Base-by-base conservation (phyloP, 1,284 basidiomycete species). In the Ustilago lituana region DNA sequence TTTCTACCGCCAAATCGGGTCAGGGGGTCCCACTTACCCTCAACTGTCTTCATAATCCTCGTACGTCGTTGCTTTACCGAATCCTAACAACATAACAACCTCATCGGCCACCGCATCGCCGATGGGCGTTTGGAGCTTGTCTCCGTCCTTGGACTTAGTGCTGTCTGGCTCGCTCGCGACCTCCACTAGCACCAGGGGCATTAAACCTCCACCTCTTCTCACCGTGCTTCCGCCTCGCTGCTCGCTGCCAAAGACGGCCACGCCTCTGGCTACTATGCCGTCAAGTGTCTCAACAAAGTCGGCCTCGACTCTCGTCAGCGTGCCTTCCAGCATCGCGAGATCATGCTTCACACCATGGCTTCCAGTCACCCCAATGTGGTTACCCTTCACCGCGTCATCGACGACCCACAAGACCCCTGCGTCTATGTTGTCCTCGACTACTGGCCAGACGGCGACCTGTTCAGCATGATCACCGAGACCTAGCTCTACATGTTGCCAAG, bases 91-190 rank as follows among this genome's bases (percentile, higher is more conserved):
- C 74, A 78, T 57, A 74, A 71, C 53, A 83, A 84, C 73, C 76
- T 84, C 38, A 74, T 84, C 47, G 84, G 84, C 27, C 77, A 81
- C 54, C 65, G 71, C 41, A 82, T 84, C 58, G 83, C 83, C 62
- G 78, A 83, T 51, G 81, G 79, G 19, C 73, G 82, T 4, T 88
- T 97, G 64, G 89, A 94, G 84, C 90, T 97, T 76, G 88, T 93
- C 76, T 89, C 92, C 77, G 88, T 95, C 53, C 88, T 98, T 52
- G 95, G 95, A 49, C 88, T 93, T 48, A 96, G 95, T 39, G 94
- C 94, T 76, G 94, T 97, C 45, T 98, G 97, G 84, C 91, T 81
- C 27, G 80, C 80, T 2, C 75, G 78, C 24, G 79, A 81, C 44
- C 58, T 77, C 23, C 68, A 69, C 20, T 64, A 67, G 37, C 75